phyloP scores from a whole-genome alignment of 2,329 filamentous ascomycete species.

The Penicillium sclerotigenum region DNA sequence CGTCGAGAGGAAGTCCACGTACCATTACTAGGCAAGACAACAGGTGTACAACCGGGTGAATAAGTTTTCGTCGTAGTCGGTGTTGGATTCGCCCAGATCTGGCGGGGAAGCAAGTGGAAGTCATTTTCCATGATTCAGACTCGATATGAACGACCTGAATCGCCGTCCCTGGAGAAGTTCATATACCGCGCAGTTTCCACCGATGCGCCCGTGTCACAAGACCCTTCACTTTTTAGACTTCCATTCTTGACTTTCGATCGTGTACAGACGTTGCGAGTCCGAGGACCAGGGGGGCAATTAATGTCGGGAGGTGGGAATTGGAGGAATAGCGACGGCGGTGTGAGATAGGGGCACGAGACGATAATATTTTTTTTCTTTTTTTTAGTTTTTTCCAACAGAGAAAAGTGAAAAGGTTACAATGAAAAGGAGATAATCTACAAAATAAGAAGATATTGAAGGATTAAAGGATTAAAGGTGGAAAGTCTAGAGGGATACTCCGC shows the following conservation, averaged over 20 bases:
- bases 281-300: slow-evolving; percentile 1
- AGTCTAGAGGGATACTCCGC: slow-evolving; percentile 25
- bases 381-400: background rate
- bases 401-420: background rate
- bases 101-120: slow-evolving; percentile 36
- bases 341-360: background rate
- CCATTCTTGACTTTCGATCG: slow-evolving; percentile 16
- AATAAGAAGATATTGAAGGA: background rate
- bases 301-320: background rate
- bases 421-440: background rate
- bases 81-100: slow-evolving; percentile 42
- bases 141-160: slow-evolving; percentile 11
- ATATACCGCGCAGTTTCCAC: slow-evolving; percentile 11
- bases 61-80: slow-evolving; percentile 37
- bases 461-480: slow-evolving; percentile 13
- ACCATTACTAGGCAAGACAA: slow-evolving; percentile 60
- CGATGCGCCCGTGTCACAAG: background rate
- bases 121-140: slow-evolving; percentile 36
- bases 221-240: slow-evolving; percentile 5
- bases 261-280: slow-evolving; percentile 7
- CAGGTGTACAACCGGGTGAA: slow-evolving; percentile 57
- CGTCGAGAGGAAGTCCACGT: slow-evolving; percentile 13
- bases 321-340: background rate
- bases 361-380: background rate
- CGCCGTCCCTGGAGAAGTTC: slow-evolving; percentile 11